Evolutionary conservation across 169 alveolate genomes (phyloP).

Genomic region (Cryptosporidium andersoni): DNA sequence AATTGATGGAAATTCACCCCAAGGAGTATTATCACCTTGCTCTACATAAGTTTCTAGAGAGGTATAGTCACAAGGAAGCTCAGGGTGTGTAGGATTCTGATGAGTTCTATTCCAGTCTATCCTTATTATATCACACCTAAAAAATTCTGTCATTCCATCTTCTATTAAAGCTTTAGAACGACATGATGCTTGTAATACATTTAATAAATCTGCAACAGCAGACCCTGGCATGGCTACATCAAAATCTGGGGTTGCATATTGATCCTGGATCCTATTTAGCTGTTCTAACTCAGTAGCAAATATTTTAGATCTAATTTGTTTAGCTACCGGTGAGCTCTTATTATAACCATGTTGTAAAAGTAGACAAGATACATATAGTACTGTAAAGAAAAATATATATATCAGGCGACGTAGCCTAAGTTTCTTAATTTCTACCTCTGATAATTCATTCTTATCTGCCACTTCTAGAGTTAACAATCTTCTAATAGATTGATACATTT

Average conservation of each 20-base stretch:
- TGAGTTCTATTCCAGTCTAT: constrained; percentile 71
- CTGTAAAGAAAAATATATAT: constrained; percentile 49
- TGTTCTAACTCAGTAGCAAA: constrained; percentile 65
- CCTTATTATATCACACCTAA: constrained; percentile 58
- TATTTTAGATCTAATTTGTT: constrained; percentile 58
- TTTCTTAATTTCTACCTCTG: constrained; percentile 29
- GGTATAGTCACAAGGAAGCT: constrained; percentile 56
- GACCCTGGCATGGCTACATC: constrained; percentile 54
- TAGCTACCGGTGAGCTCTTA: constrained; percentile 57
- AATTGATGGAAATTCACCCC: constrained; percentile 67
- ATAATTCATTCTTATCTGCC: constrained; percentile 14
- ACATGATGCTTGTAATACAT: constrained; percentile 69
- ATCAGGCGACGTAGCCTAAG: constrained; percentile 31
- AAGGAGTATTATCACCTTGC: constrained; percentile 61
- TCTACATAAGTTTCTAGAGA: constrained; percentile 65
- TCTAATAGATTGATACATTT: constrained; percentile 56
- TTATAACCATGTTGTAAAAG: constrained; percentile 64
- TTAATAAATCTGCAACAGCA: constrained; percentile 48
- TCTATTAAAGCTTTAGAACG: constrained; percentile 56
- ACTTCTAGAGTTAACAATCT: constrained; percentile 66
- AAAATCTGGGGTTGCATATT: constrained; percentile 54
- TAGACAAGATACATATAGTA: constrained; percentile 66
- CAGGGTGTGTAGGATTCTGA: constrained; percentile 70
- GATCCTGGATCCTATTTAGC: constrained; percentile 62
- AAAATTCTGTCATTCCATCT: constrained; percentile 71